Base-by-base conservation (phyloP, 1,139 yeast genomes). In the Suhomyces choctaworum region DNA sequence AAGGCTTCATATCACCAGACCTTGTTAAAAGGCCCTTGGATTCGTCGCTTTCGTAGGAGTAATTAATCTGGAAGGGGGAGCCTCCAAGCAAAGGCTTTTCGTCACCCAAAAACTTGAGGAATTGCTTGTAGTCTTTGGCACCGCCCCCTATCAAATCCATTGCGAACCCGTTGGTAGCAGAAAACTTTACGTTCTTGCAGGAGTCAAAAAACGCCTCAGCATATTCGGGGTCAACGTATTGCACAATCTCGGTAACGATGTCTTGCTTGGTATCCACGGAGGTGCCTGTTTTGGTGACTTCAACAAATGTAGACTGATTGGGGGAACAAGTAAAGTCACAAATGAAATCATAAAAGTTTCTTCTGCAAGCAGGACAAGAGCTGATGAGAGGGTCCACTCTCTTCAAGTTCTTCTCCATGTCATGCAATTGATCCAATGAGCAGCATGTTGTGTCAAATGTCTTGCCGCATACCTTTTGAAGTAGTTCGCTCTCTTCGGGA, bases 131-230 rank as follows among this genome's bases (percentile, higher is more conserved):
- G 51, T 81, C 78, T 40, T 71, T 73, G 3, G 97, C 97, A 0
- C 97, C 97, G 7, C 98, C 98, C 5, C 98, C 98, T 32, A 92
- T 83, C 33, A 92, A 71, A 55, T 92, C 97, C 97, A 92, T 89
- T 7, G 97, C 97, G 51, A 76, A 86, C 2, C 97, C 97, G 59
- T 90, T 90, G 7, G 97, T 89, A 5, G 97, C 96, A 4, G 92
- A 81, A 56, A 92, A 90, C 60, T 90, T 89, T 56, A 92, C 84
- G 44, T 83, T 79, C 50, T 86, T 85, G 63, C 98, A 92, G 1
- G 96, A 86, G 41, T 89, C 84, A 55, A 67, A 92, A 52, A 90
- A 80, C 2, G 57, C 66, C 0, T 70, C 53, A 0, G 96, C 96
- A 64, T 78, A 77, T 1, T 50, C 52, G 1, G 78, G 71, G 40